Base-by-base conservation (phyloP, 371 early-diverging fungal species). In the Lichtheimia ramosa region DNA sequence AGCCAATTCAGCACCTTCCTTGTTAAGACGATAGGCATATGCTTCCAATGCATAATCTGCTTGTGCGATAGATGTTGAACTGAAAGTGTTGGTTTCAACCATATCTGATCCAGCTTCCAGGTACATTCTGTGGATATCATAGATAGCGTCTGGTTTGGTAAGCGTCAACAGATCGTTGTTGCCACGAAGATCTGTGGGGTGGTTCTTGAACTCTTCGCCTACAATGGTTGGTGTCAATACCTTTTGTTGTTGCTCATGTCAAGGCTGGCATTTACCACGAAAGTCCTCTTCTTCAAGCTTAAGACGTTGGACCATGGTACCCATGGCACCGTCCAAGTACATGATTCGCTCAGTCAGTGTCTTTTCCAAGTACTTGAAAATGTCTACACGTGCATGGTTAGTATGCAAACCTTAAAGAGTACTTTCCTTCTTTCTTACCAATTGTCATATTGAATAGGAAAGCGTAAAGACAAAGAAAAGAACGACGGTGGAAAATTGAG, bases 251-350 rank as follows among this genome's bases (percentile, higher is more conserved):
- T 8, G 8, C 34, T 8, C 7, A 7, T 34, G 8, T 8, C 34
- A 5, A 34, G 6, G 34, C 10, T 34, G 8, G 8, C 51, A 40
- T 51, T 51, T 68, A 72, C 92, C 89, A 63, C 95, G 81, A 64
- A 94, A 95, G 65, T 95, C 91, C 10, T 79, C 83, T 73, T 95
- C 96, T 40, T 85, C 75, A 24, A 96, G 83, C 28, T 84, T 81
- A 43, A 91, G 84, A 28, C 87, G 77, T 70, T 96, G 96, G 61
- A 96, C 92, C 92, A 92, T 90, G 46, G 96, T 95, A 42, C 94
- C 96, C 96, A 95, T 95, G 43, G 89, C 95, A 61, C 94, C 96
- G 70, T 96, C 96, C 56, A 96, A 83, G 76, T 87, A 94, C 92
- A 96, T 89, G 70, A 95, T 95, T 57, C 95, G 84, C 73, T 91